Percentiles rank a stretch among this genome's conserved stretches.
phyloP scores from a whole-genome alignment of 2,329 filamentous ascomycete genomes.

The Rutstroemia sp. region DNA sequence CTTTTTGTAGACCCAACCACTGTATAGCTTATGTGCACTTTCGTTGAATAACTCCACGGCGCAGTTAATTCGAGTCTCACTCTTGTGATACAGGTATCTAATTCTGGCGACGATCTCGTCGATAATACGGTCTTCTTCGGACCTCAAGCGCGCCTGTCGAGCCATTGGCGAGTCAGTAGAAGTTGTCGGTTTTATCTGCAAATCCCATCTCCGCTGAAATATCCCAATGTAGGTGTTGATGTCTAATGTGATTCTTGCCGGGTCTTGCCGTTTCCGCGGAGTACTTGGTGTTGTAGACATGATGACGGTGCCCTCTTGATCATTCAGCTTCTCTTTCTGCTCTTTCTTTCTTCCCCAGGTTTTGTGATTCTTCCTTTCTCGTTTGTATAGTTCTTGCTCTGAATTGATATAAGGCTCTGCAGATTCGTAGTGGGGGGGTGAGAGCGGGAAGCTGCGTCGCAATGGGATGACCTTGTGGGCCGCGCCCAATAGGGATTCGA shows the following conservation, averaged over 20 bases:
- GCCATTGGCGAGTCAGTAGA: not conserved
- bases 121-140: not conserved
- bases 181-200: not conserved
- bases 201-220: not conserved
- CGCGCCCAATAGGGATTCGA: not conserved
- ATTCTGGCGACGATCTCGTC: not conserved
- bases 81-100: not conserved
- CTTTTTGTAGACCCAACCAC: slow-evolving; percentile 16
- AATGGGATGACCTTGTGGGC: not conserved
- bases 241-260: not conserved
- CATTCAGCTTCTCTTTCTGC: not conserved
- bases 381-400: not conserved
- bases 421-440: not conserved
- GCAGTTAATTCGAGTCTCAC: not conserved
- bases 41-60: not conserved
- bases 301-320: not conserved
- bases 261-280: not conserved
- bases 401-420: not conserved
- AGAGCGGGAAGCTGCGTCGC: not conserved
- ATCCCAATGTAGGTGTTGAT: not conserved
- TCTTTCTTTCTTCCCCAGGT: not conserved
- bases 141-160: not conserved
- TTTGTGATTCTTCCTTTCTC: not conserved
- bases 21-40: slow-evolving; percentile 5
- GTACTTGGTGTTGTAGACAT: not conserved